phyloP scores from a whole-genome alignment of 768 basidiomycete genomes.

The Termitomyces sp. region DNA sequence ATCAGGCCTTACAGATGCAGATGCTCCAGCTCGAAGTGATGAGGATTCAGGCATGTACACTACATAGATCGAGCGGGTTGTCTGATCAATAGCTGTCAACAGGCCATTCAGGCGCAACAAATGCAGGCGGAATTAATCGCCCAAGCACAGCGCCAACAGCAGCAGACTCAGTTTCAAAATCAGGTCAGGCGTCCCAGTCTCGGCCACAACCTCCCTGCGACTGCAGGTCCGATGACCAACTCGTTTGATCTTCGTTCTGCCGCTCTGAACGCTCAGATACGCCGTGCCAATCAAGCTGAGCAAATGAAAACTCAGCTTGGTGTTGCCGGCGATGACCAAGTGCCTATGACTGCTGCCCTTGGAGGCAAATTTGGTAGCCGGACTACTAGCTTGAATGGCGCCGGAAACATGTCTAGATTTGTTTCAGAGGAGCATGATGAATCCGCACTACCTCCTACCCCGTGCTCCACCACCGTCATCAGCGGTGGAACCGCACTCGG shows the following conservation, averaged over 20 bases:
- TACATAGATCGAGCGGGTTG: background rate
- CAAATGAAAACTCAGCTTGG: conserved; percentile 60
- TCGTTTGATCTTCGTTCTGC: conserved; percentile 64
- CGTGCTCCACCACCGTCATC: conserved; percentile 62
- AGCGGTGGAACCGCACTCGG: conserved; percentile 74
- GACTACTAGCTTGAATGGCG: conserved; percentile 38
- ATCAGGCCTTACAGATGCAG: conserved; percentile 75
- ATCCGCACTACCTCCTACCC: conserved; percentile 47
- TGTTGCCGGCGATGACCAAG: conserved; percentile 48
- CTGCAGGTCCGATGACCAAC: conserved; percentile 65
- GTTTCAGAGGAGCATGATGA: conserved; percentile 40
- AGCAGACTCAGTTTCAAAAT: conserved; percentile 35
- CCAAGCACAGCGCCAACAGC: conserved; percentile 51
- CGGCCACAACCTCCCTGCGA: conserved; percentile 54
- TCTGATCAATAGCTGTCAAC: conserved; percentile 6
- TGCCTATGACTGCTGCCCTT: conserved; percentile 79
- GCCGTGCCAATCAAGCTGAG: conserved; percentile 68
- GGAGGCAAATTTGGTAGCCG: conserved; percentile 77
- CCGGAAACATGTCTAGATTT: conserved; percentile 26
- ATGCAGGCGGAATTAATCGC: conserved; percentile 70
- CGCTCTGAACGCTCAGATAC: conserved; percentile 52
- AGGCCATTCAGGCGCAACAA: conserved; percentile 75
- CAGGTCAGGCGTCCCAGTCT: conserved; percentile 45
- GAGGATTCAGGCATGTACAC: conserved; percentile 64
- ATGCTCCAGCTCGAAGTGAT: conserved; percentile 83